Evolutionary conservation across 2,329 filamentous ascomycete species (phyloP).

Genomic region (Chrysoporthe puriensis): DNA sequence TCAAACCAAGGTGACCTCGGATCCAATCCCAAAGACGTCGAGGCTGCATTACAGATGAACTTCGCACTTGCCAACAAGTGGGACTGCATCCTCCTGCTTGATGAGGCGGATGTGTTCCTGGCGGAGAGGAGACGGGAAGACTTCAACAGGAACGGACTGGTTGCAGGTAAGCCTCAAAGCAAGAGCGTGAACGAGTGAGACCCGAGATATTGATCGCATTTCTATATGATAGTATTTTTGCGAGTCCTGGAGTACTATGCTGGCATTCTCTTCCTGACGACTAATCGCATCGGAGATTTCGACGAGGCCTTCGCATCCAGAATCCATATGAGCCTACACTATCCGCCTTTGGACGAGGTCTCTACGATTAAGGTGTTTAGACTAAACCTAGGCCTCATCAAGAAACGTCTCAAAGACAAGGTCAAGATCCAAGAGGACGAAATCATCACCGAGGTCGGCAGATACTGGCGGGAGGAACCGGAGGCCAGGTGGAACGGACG

Average conservation of each 20-base stretch:
- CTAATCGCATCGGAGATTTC: constrained; percentile 48
- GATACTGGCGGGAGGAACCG: not conserved
- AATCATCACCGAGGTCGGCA: not conserved
- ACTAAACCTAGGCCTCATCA: constrained; percentile 34
- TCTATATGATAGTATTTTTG: constrained; percentile 40
- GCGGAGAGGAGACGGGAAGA: constrained; percentile 3
- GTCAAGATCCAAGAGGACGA: constrained; percentile 1
- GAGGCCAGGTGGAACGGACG: constrained; percentile 24
- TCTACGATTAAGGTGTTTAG: constrained; percentile 36
- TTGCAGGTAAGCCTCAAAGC: constrained; percentile 18
- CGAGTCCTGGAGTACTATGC: constrained; percentile 46
- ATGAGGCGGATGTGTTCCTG: constrained; percentile 23
- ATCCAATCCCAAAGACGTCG: constrained; percentile 38
- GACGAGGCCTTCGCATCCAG: constrained; percentile 49
- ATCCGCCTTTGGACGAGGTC: constrained; percentile 34
- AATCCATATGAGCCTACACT: constrained; percentile 43
- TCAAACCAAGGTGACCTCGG: constrained; percentile 36
- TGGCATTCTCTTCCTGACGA: constrained; percentile 49
- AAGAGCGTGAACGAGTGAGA: no score
- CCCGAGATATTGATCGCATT: constrained; percentile 2
- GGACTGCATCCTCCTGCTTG: constrained; percentile 31
- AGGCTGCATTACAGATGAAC: constrained; percentile 33
- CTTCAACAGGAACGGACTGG: constrained; percentile 15
- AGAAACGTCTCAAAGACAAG: not conserved
- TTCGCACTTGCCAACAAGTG: constrained; percentile 32